Percentiles rank a stretch among this genome's conserved stretches.
These are phyloP conservation scores for Boletus vinaceobasis DNA, from an alignment of 768 basidiomycete genomes.

Conservation along the genomic window DNA sequence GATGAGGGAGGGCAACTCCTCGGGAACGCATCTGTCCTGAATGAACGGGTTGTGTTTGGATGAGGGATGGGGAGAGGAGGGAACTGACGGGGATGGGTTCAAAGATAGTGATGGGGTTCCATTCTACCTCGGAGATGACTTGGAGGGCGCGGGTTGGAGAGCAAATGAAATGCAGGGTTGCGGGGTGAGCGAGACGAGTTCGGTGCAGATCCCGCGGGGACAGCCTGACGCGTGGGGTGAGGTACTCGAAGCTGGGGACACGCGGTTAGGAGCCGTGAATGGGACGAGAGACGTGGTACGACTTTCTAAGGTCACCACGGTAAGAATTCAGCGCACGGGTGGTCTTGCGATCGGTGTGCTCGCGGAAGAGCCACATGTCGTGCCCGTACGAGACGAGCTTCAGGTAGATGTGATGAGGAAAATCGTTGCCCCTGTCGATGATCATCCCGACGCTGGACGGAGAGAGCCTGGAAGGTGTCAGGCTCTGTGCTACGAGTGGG, in stretches of 20 bases:
- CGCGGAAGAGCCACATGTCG: slow-evolving; percentile 77
- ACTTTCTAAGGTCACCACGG: slow-evolving; percentile 71
- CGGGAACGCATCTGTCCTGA: slow-evolving; percentile 76
- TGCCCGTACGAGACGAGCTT: slow-evolving; percentile 59
- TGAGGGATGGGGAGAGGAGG: neutral
- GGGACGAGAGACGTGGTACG: slow-evolving; percentile 9
- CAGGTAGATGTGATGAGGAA: slow-evolving; percentile 54
- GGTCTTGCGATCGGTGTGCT: slow-evolving; percentile 52
- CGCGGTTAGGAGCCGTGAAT: slow-evolving; percentile 7
- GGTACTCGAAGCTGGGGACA: slow-evolving; percentile 66
- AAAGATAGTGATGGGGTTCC: slow-evolving; percentile 70
- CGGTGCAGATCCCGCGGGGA: slow-evolving; percentile 63
- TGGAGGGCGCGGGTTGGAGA: slow-evolving; percentile 67
- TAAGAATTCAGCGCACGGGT: slow-evolving; percentile 76
- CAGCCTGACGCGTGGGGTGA: slow-evolving; percentile 67
- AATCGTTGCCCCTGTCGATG: slow-evolving; percentile 77
- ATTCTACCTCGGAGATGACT: slow-evolving; percentile 66
- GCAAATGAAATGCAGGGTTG: slow-evolving; percentile 78
- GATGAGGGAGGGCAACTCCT: slow-evolving; percentile 66
- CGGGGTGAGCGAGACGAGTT: slow-evolving; percentile 50
- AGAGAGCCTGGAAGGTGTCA: slow-evolving; percentile 51
- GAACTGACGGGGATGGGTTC: slow-evolving; percentile 81
- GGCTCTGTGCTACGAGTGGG: neutral
- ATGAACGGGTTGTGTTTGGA: neutral
- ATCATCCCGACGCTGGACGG: slow-evolving; percentile 72